Conservation (phyloP, 768 basidiomycete species). For the Lyophyllum atratum region DNA sequence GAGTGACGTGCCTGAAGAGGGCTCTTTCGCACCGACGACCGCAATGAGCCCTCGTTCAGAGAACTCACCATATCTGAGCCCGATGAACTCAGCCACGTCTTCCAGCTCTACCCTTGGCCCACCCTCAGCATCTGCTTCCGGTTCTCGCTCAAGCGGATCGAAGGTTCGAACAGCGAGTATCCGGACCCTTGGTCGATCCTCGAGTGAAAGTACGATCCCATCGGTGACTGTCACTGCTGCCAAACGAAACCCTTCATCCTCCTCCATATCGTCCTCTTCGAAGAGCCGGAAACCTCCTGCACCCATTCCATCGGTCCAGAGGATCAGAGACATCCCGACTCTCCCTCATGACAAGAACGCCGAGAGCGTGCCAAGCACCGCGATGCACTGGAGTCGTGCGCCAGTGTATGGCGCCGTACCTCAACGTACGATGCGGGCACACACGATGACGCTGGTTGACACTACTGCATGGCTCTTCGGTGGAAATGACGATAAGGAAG, state of each 20-base stretch:
- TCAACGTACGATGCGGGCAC: conserved; percentile 72
- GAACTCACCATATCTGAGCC: background rate
- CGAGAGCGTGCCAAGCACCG: conserved; percentile 64
- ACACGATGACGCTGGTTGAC: conserved; percentile 83
- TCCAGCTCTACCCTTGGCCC: conserved; percentile 12
- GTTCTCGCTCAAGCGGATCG: conserved; percentile 10
- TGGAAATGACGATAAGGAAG: conserved; percentile 81
- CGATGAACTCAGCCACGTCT: conserved; percentile 10
- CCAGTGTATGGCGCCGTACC: conserved; percentile 76
- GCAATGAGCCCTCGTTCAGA: conserved; percentile 17
- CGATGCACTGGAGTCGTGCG: conserved; percentile 86
- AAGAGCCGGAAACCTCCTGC: conserved; percentile 22
- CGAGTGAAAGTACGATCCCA: conserved; percentile 13
- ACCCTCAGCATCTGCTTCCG: conserved; percentile 11
- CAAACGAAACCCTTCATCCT: conserved; percentile 20
- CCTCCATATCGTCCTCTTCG: conserved; percentile 17
- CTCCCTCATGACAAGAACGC: conserved; percentile 64
- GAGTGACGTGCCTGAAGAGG: conserved; percentile 37
- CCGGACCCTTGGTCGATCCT: conserved; percentile 32
- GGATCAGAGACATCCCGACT: conserved; percentile 51
- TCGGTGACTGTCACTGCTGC: conserved; percentile 4
- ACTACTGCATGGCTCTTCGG: conserved; percentile 86
- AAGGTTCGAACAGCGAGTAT: conserved; percentile 31
- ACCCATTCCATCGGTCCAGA: conserved; percentile 26
- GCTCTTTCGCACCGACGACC: conserved; percentile 16